phyloP scores from a whole-genome alignment of 2,329 filamentous ascomycete species.

The Exophiala viscosa region DNA sequence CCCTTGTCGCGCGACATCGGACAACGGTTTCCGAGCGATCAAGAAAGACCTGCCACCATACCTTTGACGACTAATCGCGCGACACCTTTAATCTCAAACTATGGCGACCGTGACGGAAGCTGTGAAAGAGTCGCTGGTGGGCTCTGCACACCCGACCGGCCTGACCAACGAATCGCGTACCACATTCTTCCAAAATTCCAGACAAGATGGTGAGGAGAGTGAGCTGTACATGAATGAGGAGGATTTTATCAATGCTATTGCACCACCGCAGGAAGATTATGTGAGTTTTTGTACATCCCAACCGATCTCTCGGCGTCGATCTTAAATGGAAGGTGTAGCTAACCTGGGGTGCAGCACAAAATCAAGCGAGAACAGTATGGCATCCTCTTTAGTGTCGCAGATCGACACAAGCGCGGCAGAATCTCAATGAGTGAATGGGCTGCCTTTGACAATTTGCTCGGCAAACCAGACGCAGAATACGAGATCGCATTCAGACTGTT shows the following conservation, averaged over 20 bases:
- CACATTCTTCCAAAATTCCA: slow-evolving; percentile 72
- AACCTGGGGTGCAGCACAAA: slow-evolving; percentile 67
- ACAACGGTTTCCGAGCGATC: neutral
- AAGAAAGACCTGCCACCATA: neutral
- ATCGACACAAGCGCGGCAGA: slow-evolving; percentile 68
- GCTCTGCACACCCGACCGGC: slow-evolving; percentile 55
- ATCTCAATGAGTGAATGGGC: slow-evolving; percentile 83
- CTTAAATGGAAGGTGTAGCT: neutral
- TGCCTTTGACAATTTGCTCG: slow-evolving; percentile 87
- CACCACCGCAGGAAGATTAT: slow-evolving; percentile 82
- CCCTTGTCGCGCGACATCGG: neutral
- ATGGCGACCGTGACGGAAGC: slow-evolving; percentile 59
- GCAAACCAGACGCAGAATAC: slow-evolving; percentile 95
- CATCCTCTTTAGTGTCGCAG: slow-evolving; percentile 87
- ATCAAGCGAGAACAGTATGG: slow-evolving; percentile 95
- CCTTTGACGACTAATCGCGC: neutral
- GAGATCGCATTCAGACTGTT: slow-evolving; percentile 98
- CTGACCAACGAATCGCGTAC: slow-evolving; percentile 71
- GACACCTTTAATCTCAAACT: neutral
- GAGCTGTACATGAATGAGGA: slow-evolving; percentile 76
- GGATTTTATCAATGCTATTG: slow-evolving; percentile 89
- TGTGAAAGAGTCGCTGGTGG: slow-evolving; percentile 77
- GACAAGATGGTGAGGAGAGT: slow-evolving; percentile 66
- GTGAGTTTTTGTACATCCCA: slow-evolving; percentile 52
- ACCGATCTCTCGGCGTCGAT: slow-evolving; percentile 1